Base-by-base conservation (phyloP, 495 filamentous ascomycete species). In the Cryomyces antarcticus region DNA sequence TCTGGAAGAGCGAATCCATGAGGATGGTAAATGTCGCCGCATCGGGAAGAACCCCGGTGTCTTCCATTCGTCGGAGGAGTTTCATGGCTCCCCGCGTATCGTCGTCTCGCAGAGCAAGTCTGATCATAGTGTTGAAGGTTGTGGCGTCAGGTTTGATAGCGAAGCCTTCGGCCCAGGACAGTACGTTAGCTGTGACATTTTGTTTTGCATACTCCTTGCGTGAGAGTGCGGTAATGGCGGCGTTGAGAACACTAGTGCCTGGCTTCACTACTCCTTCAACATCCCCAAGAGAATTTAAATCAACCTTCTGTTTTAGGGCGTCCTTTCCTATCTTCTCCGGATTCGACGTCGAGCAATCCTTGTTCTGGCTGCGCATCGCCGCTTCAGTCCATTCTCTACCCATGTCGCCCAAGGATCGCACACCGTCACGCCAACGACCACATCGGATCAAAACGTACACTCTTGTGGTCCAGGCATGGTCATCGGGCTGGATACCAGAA, bases 61-160 rank as follows among this genome's bases (percentile, higher is more conserved):
- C 35, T 41, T 61, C 41, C 73, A 78, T 78, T 17, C 63, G 49
- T 6, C 47, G 30, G 27, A 80, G 58, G 27, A 77, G 44, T 1
- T 52, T 48, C 34, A 58, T 46, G 17, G 67, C 62, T 27, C 60
- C 53, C 0, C 52, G 45, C 28, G 50, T 50, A 12, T 62, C 47
- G 17, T 60, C 63, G 33, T 56, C 46, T 12, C 66, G 64, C 45
- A 84, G 61, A 36, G 72, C 52, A 3, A 67, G 57, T 5, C 64
- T 60, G 28, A 87, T 62, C 7, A 83, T 63, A 4, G 65, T 74
- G 58, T 86, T 87, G 62, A 73, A 86, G 9, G 80, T 83, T 42
- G 61, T 58, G 31, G 68, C 56, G 51, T 82, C 70, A 12, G 75
- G 73, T 31, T 61, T 41, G 38, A 87, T 69, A 28, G 62, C 64